Evolutionary conservation across 352 stramenopile species (phyloP).

Genomic region (Globisporangium yorkense): DNA sequence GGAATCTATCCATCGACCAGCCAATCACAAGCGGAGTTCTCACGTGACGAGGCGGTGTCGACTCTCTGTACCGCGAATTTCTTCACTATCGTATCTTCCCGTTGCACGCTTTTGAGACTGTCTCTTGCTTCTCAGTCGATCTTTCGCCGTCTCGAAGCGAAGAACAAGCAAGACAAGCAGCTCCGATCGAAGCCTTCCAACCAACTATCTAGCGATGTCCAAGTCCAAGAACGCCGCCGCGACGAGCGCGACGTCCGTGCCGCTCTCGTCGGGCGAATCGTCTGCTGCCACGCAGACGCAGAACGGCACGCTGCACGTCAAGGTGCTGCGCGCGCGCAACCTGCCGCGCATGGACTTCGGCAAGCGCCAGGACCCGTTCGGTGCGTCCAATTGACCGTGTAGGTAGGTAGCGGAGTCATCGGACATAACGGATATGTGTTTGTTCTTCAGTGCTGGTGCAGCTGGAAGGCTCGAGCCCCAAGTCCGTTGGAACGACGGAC

Average conservation of each 20-base stretch:
- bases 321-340: conserved; percentile 50
- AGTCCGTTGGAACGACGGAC: conserved; percentile 57
- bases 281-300: conserved; percentile 2
- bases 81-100: not conserved
- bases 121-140: conserved; percentile 1
- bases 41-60: conserved; percentile 2
- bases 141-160: not conserved
- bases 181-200: not conserved
- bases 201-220: not conserved
- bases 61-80: not conserved
- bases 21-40: not conserved
- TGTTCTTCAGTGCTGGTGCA: conserved; percentile 51
- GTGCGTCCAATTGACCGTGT: conserved; percentile 17
- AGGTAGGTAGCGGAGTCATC: too few relatives aligned
- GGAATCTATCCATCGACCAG: not conserved
- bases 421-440: not conserved
- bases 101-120: not conserved
- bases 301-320: conserved; percentile 78
- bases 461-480: conserved; percentile 56
- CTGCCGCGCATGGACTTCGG: conserved; percentile 75
- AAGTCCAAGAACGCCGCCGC: conserved; percentile 1
- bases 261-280: not conserved
- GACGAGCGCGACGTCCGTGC: not conserved
- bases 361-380: conserved; percentile 75
- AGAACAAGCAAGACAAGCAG: not conserved